Conservation (phyloP, 2,329 filamentous ascomycete genomes). For the Aspergillus oerlinghausenensis region DNA sequence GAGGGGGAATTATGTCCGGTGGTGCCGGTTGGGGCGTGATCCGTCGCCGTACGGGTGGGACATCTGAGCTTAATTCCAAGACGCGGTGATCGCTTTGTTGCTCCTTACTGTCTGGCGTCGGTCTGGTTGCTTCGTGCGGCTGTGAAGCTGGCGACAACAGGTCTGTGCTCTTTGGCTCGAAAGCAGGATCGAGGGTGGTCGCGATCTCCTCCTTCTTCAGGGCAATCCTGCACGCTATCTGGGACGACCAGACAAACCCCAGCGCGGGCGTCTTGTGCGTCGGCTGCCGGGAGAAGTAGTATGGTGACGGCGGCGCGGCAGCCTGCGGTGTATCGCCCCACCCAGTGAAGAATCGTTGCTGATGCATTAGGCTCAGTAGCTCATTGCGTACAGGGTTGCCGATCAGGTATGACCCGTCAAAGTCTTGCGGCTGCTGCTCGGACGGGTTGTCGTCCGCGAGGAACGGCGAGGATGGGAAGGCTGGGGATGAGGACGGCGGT, state of each 20-base stretch:
- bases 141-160: neutral
- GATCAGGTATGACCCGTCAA: conserved; percentile 36
- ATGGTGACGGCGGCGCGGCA: conserved; percentile 10
- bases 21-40: neutral
- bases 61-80: neutral
- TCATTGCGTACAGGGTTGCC: conserved; percentile 38
- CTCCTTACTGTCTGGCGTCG: neutral
- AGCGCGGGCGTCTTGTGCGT: conserved; percentile 75
- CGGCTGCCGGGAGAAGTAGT: conserved; percentile 12
- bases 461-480: conserved; percentile 25
- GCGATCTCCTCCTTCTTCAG: conserved; percentile 66
- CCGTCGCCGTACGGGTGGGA: neutral
- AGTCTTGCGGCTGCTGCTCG: conserved; percentile 11
- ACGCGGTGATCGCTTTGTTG: neutral
- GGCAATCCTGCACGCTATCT: conserved; percentile 77
- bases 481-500: conserved; percentile 23
- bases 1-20: conserved; percentile 1
- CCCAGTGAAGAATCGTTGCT: conserved; percentile 91
- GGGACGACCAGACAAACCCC: conserved; percentile 85
- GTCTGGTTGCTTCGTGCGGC: neutral
- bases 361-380: conserved; percentile 73
- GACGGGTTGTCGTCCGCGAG: conserved; percentile 22
- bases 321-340: conserved; percentile 68
- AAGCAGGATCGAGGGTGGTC: conserved; percentile 11
- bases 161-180: neutral